phyloP scores from a whole-genome alignment of 2,329 filamentous ascomycete species.

The Lanzia echinophila region DNA sequence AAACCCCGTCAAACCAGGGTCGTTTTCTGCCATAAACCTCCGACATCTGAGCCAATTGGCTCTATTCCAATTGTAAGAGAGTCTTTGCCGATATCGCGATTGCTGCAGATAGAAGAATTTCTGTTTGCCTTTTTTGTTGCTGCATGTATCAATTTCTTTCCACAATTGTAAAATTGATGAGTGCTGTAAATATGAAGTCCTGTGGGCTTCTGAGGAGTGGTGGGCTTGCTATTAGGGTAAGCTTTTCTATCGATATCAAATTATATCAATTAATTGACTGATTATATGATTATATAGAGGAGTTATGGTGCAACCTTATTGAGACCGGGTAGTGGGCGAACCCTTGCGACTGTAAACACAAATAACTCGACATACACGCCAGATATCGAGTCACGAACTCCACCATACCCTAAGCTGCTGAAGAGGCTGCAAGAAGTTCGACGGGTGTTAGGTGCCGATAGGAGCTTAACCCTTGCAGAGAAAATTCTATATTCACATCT shows the following conservation, averaged over 20 bases:
- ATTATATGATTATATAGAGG: constrained; percentile 14
- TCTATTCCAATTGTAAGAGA: neutral
- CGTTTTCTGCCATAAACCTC: too few relatives aligned
- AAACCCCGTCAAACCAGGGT: too few relatives aligned
- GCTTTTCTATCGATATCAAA: constrained; percentile 2
- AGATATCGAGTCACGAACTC: constrained; percentile 36
- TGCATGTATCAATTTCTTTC: neutral
- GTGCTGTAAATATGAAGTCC: constrained; percentile 22
- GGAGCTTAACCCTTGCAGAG: constrained; percentile 77
- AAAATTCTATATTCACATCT: constrained; percentile 98
- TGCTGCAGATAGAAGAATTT: constrained; percentile 5
- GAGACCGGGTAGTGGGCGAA: constrained; percentile 19
- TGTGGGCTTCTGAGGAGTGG: constrained; percentile 27
- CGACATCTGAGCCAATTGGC: neutral
- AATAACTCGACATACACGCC: constrained; percentile 19
- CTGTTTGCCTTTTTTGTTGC: neutral
- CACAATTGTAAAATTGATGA: neutral
- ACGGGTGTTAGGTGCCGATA: constrained; percentile 58
- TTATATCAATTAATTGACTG: constrained; percentile 21
- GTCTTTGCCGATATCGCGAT: constrained; percentile 8
- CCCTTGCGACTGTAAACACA: constrained; percentile 25
- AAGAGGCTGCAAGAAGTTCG: constrained; percentile 69
- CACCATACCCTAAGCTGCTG: constrained; percentile 78
- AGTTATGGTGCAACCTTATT: constrained; percentile 12
- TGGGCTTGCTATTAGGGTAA: constrained; percentile 28